These are phyloP conservation scores for Xylaria nigripes DNA, from an alignment of 495 filamentous ascomycete species.

Conservation along the genomic window DNA sequence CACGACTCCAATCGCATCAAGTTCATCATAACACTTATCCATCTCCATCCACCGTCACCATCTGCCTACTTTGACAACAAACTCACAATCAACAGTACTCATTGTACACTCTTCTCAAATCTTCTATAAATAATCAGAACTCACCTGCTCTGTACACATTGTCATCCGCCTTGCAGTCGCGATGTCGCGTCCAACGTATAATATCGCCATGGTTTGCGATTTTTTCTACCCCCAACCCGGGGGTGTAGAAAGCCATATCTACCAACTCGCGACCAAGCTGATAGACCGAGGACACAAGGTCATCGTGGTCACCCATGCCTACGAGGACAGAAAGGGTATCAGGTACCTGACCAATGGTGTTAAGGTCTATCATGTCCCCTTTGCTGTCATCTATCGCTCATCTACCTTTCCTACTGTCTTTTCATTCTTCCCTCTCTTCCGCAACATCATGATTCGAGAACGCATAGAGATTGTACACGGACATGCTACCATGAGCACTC, in stretches of 20 bases:
- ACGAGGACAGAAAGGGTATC: slow-evolving; percentile 83
- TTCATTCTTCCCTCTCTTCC: slow-evolving; percentile 94
- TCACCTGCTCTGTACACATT: background rate
- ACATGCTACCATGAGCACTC: slow-evolving; percentile 80
- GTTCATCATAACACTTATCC: background rate
- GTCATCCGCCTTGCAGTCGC: slow-evolving; percentile 13
- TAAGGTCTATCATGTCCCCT: slow-evolving; percentile 96
- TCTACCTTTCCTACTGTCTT: slow-evolving; percentile 96
- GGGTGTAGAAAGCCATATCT: slow-evolving; percentile 96
- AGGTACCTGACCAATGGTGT: slow-evolving; percentile 96
- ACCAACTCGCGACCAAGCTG: slow-evolving; percentile 91
- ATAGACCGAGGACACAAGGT: slow-evolving; percentile 97
- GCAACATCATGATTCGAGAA: slow-evolving; percentile 90
- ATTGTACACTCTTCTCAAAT: background rate
- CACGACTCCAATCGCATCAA: background rate
- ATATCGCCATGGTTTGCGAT: slow-evolving; percentile 87
- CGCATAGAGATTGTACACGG: slow-evolving; percentile 96
- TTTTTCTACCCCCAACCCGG: slow-evolving; percentile 98
- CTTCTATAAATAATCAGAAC: background rate
- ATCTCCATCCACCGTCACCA: background rate
- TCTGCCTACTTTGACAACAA: background rate
- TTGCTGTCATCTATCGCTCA: slow-evolving; percentile 89
- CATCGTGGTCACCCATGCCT: slow-evolving; percentile 95
- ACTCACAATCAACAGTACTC: background rate
- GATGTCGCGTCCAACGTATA: slow-evolving; percentile 52